Percentiles rank a stretch among this genome's conserved stretches.
Conservation (phyloP, 2,329 filamentous ascomycete genomes). For the Venturia asperata region DNA sequence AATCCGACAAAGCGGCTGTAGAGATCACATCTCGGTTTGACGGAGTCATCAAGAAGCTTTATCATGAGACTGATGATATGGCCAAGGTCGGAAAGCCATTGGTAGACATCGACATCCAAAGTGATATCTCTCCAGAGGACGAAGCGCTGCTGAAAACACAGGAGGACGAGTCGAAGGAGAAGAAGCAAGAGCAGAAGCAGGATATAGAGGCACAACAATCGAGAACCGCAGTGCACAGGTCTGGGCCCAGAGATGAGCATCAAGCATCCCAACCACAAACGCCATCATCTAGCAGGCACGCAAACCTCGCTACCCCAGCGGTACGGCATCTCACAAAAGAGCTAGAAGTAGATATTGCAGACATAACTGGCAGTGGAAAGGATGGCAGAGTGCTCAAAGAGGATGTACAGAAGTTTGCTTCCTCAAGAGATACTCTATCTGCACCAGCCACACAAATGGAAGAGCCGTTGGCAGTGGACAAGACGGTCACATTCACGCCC, state of each 20-base stretch:
- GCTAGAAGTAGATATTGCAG: slow-evolving; percentile 65
- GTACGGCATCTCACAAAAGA: slow-evolving; percentile 84
- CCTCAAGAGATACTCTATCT: slow-evolving; percentile 34
- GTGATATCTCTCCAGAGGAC: slow-evolving; percentile 61
- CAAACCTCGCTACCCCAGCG: slow-evolving; percentile 79
- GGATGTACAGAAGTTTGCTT: slow-evolving; percentile 68
- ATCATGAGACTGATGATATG: slow-evolving; percentile 95
- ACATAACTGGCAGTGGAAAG: slow-evolving; percentile 77
- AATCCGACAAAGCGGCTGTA: slow-evolving; percentile 84
- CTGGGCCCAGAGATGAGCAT: not conserved
- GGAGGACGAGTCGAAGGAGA: slow-evolving; percentile 1
- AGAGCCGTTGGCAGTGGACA: slow-evolving; percentile 49
- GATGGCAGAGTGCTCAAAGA: slow-evolving; percentile 90
- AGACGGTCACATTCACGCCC: slow-evolving; percentile 60
- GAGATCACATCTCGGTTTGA: slow-evolving; percentile 92
- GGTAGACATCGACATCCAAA: slow-evolving; percentile 89
- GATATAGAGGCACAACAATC: not conserved
- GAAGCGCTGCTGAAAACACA: slow-evolving; percentile 32
- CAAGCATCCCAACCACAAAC: slow-evolving; percentile 4
- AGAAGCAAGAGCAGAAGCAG: slow-evolving; percentile 7
- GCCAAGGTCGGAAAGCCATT: slow-evolving; percentile 86
- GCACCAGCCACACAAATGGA: slow-evolving; percentile 30
- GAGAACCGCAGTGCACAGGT: not conserved
- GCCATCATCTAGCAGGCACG: slow-evolving; percentile 53
- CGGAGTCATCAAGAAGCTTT: slow-evolving; percentile 89